Percentiles rank a stretch among this genome's conserved stretches.
These are phyloP conservation scores for Sclerotinia trifoliorum DNA, from an alignment of 2,329 filamentous ascomycete genomes.

Conservation along the genomic window DNA sequence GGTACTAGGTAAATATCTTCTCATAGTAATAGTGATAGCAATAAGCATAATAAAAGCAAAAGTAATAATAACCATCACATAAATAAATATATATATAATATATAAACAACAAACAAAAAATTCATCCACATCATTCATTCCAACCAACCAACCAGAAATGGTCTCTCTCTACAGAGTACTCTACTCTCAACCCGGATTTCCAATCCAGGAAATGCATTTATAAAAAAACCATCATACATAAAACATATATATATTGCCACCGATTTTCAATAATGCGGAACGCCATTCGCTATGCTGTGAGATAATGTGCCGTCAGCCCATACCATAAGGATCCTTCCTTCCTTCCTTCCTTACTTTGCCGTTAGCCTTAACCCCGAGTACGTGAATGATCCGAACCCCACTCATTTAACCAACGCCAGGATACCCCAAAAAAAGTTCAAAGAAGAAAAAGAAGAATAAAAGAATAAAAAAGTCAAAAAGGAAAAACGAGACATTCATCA, in stretches of 20 bases:
- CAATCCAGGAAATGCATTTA: neutral
- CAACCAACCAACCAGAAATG: neutral
- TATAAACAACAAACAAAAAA: neutral
- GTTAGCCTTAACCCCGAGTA: neutral
- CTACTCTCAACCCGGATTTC: neutral
- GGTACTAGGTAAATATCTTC: too few species aligned
- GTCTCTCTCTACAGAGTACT: neutral
- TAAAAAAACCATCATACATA: neutral
- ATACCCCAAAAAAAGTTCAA: neutral
- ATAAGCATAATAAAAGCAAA: too few species aligned
- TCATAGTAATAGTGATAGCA: too few species aligned
- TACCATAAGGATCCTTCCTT: neutral
- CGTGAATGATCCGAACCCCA: neutral
- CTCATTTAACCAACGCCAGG: neutral
- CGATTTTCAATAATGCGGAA: neutral
- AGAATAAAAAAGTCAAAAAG: neutral
- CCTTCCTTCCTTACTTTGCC: neutral
- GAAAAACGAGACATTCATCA: neutral
- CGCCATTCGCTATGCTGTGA: conserved; percentile 19
- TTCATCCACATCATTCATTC: neutral
- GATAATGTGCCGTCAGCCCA: neutral
- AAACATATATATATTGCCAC: neutral
- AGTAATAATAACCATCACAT: too few species aligned
- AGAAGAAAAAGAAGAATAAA: too few species aligned
- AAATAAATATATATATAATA: neutral